A percentile compares a stretch with the other conserved stretches of the same genome.
phyloP scores from a whole-genome alignment of 768 basidiomycete species.

The Trametes punicea region DNA sequence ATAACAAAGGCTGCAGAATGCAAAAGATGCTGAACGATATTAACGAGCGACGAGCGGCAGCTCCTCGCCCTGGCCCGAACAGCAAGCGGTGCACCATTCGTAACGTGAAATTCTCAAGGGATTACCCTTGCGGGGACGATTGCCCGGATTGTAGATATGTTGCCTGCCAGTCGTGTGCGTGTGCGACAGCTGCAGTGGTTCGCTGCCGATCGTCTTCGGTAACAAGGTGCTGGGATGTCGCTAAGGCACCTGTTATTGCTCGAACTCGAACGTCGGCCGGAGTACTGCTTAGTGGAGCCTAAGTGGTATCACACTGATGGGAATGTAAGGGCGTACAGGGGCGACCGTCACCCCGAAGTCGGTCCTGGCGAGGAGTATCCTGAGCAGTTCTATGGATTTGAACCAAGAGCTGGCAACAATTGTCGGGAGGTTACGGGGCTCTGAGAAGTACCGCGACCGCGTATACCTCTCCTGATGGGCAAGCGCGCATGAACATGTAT shows the following conservation, averaged over 20 bases:
- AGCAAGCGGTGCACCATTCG: constrained; percentile 29
- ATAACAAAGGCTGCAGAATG: constrained; percentile 35
- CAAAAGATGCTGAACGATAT: constrained; percentile 28
- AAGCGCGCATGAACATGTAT: neutral
- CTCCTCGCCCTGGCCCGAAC: constrained; percentile 18
- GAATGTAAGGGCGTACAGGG: constrained; percentile 27
- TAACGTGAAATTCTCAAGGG: constrained; percentile 21
- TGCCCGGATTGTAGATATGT: constrained; percentile 34
- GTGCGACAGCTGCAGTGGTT: constrained; percentile 26
- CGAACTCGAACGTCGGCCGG: constrained; percentile 32
- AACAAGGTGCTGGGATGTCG: neutral
- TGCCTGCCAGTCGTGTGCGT: constrained; percentile 33
- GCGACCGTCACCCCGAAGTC: constrained; percentile 32
- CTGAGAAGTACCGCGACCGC: constrained; percentile 7
- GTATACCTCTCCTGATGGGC: neutral
- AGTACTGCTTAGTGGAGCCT: constrained; percentile 31
- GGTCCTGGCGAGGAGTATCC: constrained; percentile 18
- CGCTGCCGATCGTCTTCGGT: neutral
- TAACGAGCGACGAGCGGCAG: constrained; percentile 23
- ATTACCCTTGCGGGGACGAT: constrained; percentile 24
- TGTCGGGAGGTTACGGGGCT: constrained; percentile 28
- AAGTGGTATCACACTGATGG: constrained; percentile 30
- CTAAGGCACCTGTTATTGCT: constrained; percentile 37
- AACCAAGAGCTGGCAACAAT: constrained; percentile 31
- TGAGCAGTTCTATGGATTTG: constrained; percentile 29